These are phyloP conservation scores for Penicillium coprophilum DNA, from an alignment of 495 filamentous ascomycete species.

Conservation along the genomic window DNA sequence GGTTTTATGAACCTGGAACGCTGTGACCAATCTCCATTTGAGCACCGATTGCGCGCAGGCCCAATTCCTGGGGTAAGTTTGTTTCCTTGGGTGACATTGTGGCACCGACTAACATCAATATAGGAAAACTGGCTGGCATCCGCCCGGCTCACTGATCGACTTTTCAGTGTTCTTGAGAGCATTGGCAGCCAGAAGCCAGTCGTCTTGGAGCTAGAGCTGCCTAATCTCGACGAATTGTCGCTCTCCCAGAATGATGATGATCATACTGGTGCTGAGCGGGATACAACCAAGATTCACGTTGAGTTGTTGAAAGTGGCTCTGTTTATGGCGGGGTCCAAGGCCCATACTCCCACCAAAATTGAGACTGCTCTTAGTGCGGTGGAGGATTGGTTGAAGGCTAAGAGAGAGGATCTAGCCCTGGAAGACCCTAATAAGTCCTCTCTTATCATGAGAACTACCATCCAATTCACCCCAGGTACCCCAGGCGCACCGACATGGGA, in stretches of 20 bases:
- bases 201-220: conserved; percentile 27
- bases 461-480: conserved; percentile 24
- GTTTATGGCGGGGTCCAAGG: conserved; percentile 41
- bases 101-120: conserved; percentile 1
- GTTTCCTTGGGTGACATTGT: neutral
- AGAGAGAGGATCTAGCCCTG: conserved; percentile 26
- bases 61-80: conserved; percentile 41
- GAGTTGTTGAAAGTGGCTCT: conserved; percentile 36
- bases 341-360: conserved; percentile 31
- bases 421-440: conserved; percentile 23
- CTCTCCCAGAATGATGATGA: conserved; percentile 28
- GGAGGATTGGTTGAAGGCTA: conserved; percentile 38
- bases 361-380: conserved; percentile 32
- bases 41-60: conserved; percentile 42
- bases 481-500: conserved; percentile 43
- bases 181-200: conserved; percentile 38
- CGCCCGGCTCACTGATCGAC: conserved; percentile 35
- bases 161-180: conserved; percentile 36
- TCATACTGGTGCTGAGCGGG: conserved; percentile 38
- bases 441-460: conserved; percentile 26
- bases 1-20: conserved; percentile 51
- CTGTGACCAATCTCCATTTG: conserved; percentile 37
- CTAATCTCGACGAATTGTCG: conserved; percentile 29
- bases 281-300: conserved; percentile 31
- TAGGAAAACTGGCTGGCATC: conserved; percentile 45